Base-by-base conservation (phyloP, 768 basidiomycete species). In the Tricholoma saponaceum region DNA sequence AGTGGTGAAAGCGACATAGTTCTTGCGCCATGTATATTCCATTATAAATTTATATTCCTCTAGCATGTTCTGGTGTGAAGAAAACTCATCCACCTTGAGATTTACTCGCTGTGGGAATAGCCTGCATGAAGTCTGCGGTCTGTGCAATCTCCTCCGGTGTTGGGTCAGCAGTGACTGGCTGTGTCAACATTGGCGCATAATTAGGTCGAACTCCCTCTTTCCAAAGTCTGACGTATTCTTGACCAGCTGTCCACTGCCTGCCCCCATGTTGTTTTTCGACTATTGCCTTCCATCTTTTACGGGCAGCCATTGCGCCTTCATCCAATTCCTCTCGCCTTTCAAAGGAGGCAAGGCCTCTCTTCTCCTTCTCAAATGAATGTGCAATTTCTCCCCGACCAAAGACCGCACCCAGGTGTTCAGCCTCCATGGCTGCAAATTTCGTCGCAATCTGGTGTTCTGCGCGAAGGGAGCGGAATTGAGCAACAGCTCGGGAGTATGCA, bases 401-500 rank as follows among this genome's bases (percentile, higher is more conserved):
- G 33, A 73, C 67, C 14, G 83, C 84, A 39, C 95, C 95, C 66
- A 89, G 80, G 7, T 82, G 71, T 63, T 88, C 79, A 13, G 95
- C 94, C 72, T 98, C 94, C 65, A 86, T 75, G 16, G 79, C 82
- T 18, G 96, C 95, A 53, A 92, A 83, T 3, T 79, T 76, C 37
- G 84, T 85, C 2, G 91, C 81, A 51, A 93, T 80, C 64, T 93
- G 83, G 64, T 90, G 87, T 70, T 92, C 89, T 33, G 93, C 86
- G 37, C 95, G 87, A 39, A 99, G 80, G 14, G 92, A 78, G 47
- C 92, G 89, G 74, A 95, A 99, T 71, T 98, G 92, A 5, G 85
- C 79, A 9, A 95, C 79, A 26, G 92, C 88, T 10, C 77, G 74
- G 2, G 81, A 79, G 70, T 99, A 99, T 12, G 97, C 96, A 47